phyloP scores from a whole-genome alignment of 257 asterid species.

The Solanum tarapatanum region DNA sequence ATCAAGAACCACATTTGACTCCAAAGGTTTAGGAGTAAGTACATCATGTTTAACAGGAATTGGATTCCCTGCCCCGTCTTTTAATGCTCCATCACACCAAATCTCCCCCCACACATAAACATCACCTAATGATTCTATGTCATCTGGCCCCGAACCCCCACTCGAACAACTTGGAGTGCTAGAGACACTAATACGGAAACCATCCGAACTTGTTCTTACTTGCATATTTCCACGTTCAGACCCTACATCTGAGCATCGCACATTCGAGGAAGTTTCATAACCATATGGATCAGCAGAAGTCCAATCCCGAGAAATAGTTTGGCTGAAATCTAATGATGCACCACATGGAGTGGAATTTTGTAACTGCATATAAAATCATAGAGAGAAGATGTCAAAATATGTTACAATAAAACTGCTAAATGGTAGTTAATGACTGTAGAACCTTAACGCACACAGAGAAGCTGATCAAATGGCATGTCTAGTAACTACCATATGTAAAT shows the following conservation, averaged over 20 bases:
- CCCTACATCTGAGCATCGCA: constrained; percentile 68
- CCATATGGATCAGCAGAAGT: constrained; percentile 33
- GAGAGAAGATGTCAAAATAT: neutral
- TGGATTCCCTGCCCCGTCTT: constrained; percentile 47
- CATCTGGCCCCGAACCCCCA: constrained; percentile 86
- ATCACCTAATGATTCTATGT: constrained; percentile 92
- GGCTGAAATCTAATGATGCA: constrained; percentile 38
- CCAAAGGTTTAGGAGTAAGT: constrained; percentile 60
- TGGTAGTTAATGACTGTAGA: neutral
- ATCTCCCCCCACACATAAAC: constrained; percentile 95
- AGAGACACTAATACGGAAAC: constrained; percentile 87
- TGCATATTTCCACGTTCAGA: constrained; percentile 73
- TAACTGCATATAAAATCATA: constrained; percentile 36
- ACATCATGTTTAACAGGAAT: constrained; percentile 49
- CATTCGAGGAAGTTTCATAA: constrained; percentile 16
- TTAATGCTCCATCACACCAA: constrained; percentile 62
- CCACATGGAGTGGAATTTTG: constrained; percentile 32
- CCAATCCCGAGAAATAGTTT: constrained; percentile 42
- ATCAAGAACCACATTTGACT: constrained; percentile 73
- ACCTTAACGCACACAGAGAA: neutral
- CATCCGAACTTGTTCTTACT: constrained; percentile 81
- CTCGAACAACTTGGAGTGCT: constrained; percentile 94
- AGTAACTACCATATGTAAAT: neutral
- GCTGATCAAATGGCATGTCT: neutral
- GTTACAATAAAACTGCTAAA: neutral